A percentile compares a stretch with the other conserved stretches of the same genome.
phyloP scores from a whole-genome alignment of 208 protist species.

The Borovskyia barvae region DNA sequence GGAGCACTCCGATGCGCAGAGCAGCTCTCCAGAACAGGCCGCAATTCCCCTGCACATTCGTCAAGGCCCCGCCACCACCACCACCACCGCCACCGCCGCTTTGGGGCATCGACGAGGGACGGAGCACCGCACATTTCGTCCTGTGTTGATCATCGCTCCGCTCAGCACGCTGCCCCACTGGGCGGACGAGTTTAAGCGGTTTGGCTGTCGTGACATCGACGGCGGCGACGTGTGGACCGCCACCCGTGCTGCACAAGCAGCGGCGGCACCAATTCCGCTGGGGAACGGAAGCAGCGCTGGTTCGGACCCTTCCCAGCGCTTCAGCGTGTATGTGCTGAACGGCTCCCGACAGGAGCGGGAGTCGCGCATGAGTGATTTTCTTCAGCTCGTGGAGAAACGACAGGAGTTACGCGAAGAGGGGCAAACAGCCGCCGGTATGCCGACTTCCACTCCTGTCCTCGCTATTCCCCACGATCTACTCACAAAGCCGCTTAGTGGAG shows the following conservation, averaged over 20 bases:
- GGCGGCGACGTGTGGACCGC: neutral
- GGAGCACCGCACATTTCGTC: constrained; percentile 13
- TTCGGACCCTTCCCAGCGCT: constrained; percentile 8
- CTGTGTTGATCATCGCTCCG: constrained; percentile 48
- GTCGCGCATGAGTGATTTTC: constrained; percentile 20
- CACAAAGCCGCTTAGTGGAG: constrained; percentile 15
- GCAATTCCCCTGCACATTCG: no score
- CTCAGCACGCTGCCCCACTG: constrained; percentile 59
- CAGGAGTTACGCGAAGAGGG: no score
- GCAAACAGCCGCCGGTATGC: neutral
- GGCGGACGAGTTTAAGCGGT: constrained; percentile 41
- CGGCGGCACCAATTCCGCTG: neutral
- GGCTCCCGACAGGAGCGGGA: constrained; percentile 34
- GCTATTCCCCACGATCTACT: constrained; percentile 52
- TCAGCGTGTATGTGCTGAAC: constrained; percentile 42
- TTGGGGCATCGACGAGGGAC: no score
- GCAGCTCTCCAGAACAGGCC: neutral
- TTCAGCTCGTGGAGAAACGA: constrained; percentile 17
- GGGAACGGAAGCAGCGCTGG: neutral
- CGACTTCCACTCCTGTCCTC: constrained; percentile 29
- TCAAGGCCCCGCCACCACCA: no score
- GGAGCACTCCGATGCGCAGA: neutral
- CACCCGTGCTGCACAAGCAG: neutral
- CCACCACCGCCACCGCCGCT: no score
- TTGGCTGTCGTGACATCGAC: constrained; percentile 12